Conservation (phyloP, 78 protist species). For the Cavenderia fasciculata region DNA sequence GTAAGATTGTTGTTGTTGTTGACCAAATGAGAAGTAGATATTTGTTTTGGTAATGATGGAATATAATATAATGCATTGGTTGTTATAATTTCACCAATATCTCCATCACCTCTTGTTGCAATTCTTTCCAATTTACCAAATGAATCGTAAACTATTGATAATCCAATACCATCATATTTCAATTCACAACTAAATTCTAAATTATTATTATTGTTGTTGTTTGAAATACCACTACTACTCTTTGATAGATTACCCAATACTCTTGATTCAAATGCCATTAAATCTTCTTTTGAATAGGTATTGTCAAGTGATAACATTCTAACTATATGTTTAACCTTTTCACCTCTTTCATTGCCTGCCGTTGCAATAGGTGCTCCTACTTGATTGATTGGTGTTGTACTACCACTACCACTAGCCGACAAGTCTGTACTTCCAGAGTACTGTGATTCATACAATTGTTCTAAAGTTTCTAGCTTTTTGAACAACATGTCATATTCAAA, state of each 20-base stretch:
- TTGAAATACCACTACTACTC: neutral
- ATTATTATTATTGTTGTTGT: neutral
- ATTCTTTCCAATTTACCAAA: constrained; percentile 8
- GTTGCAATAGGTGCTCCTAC: neutral
- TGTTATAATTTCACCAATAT: constrained; percentile 69
- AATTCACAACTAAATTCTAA: constrained; percentile 17
- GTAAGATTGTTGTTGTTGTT: no score
- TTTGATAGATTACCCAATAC: neutral
- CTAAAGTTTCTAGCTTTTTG: constrained; percentile 13
- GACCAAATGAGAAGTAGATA: no score
- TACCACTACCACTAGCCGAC: neutral
- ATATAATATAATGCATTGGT: constrained; percentile 18
- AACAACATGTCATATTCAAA: constrained; percentile 53
- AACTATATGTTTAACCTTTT: constrained; percentile 12
- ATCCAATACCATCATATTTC: constrained; percentile 79
- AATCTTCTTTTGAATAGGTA: constrained; percentile 44
- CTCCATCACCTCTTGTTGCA: constrained; percentile 76
- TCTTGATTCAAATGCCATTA: constrained; percentile 21
- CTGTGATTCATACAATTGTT: neutral
- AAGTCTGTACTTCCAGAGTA: neutral
- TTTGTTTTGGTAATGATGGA: neutral
- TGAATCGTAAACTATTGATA: constrained; percentile 25
- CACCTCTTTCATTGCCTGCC: neutral
- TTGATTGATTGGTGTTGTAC: neutral
- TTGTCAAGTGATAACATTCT: constrained; percentile 73